Base-by-base conservation (phyloP, 202 grass and related monocot species). In the Carex sylvatica region DNA sequence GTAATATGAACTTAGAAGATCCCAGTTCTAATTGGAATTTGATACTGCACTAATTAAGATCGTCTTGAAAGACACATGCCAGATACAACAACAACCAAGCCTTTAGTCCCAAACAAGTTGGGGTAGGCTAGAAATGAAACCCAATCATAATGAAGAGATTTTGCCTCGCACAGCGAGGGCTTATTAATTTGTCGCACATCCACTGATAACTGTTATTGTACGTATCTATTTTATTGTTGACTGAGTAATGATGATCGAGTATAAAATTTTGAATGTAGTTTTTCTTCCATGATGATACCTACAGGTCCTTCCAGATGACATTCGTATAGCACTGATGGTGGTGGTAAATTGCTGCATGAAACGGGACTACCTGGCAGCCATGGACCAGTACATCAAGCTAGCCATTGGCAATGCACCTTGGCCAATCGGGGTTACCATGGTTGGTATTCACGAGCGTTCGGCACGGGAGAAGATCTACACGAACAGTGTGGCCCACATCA, bases 361-460 rank as follows among this genome's bases (percentile, higher is more conserved):
- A 84, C 91, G 93, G 47, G 97, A 96, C 55, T 99, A 99, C 90
- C 86, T 96, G 55, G 93, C 91, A 63, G 97, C 97, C 40, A 96
- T 99, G 97, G 97, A 99, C 66, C 91, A 84, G 61, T 99, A 96
- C 79, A 96, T 99, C 67, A 99, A 99, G 74, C 63, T 99, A 60
- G 89, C 93, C 18, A 99, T 99, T 67, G 97, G 97, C 36, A 99
- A 99, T 26, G 93, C 93, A 61, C 97, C 97, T 47, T 99, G 97
- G 93, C 97, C 97, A 54, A 99, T 99, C 84, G 93, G 97, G 73
- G 97, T 99, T 31, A 96, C 97, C 65, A 99, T 99, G 97, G 97
- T 99, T 91, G 97, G 97, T 66, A 99, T 99, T 85, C 97, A 96
- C 1, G 97, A 99, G 85, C 93, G 93, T 79, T 99, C 91, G 20